Conservation (phyloP, 2,329 filamentous ascomycete genomes). For the Diaporthe capsici region DNA sequence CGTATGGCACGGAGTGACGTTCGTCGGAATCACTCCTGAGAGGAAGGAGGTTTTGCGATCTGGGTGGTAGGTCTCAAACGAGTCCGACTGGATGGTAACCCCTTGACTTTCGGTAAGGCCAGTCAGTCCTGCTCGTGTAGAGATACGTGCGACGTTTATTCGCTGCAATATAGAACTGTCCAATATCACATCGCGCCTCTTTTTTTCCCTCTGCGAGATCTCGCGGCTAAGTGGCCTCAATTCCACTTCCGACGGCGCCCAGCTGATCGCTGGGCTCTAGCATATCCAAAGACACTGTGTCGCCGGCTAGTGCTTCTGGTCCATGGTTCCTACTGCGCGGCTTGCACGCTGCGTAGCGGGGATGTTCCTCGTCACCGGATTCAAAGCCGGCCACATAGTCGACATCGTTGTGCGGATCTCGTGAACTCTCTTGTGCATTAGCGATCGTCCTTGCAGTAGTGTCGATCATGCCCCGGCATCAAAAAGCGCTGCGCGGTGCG, state of each 20-base stretch:
- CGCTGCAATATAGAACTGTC: neutral
- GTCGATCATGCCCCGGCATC: slow-evolving; percentile 8
- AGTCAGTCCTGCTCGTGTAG: neutral
- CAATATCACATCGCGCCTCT: neutral
- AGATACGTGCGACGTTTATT: neutral
- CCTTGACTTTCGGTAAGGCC: neutral
- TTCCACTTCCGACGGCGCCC: too few species aligned
- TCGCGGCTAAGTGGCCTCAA: neutral
- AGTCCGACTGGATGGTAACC: neutral
- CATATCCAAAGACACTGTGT: too few species aligned
- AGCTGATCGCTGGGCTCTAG: neutral
- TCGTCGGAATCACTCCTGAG: neutral
- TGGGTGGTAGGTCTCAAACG: neutral
- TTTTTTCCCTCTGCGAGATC: neutral
- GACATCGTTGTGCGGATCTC: neutral
- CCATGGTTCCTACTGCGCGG: neutral
- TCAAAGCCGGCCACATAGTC: slow-evolving; percentile 13
- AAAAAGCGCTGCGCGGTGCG: neutral
- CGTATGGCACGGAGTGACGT: neutral
- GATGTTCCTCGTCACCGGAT: slow-evolving; percentile 14
- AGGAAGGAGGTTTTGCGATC: neutral
- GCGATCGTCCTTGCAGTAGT: slow-evolving; percentile 8
- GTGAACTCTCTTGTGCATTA: slow-evolving; percentile 27
- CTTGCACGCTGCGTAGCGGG: neutral
- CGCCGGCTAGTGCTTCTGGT: neutral